Percentiles rank a stretch among this genome's conserved stretches.
phyloP scores from a whole-genome alignment of 1,139 yeast species.

The Oligophagozyma castellii region DNA sequence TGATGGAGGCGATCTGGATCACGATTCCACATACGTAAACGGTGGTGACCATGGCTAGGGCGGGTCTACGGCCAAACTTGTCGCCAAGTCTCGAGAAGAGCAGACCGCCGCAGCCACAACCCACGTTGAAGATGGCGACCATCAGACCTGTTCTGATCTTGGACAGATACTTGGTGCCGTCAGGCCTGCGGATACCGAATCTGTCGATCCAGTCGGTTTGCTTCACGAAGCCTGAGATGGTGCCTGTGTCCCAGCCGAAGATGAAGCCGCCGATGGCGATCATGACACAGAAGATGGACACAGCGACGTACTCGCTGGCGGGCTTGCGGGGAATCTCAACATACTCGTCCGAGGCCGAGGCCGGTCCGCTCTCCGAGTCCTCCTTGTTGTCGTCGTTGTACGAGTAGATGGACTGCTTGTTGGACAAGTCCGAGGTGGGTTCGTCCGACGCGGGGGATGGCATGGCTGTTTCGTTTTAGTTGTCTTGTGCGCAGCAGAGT shows the following conservation, averaged over 20 bases:
- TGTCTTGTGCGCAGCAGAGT: no score
- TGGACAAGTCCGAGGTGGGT: neutral
- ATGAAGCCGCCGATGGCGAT: conserved; percentile 55
- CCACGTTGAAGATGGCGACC: conserved; percentile 51
- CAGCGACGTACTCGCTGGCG: conserved; percentile 29
- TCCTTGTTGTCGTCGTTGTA: no score
- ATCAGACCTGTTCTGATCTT: conserved; percentile 45
- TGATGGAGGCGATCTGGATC: conserved; percentile 3
- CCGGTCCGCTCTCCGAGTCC: no score
- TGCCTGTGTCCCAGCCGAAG: conserved; percentile 64
- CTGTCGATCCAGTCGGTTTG: conserved; percentile 34
- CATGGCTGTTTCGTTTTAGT: neutral
- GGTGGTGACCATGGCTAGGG: conserved; percentile 38
- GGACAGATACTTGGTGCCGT: conserved; percentile 28
- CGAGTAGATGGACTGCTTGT: no score
- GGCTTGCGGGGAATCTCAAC: conserved; percentile 31
- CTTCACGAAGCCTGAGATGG: conserved; percentile 60
- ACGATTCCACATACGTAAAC: conserved; percentile 46
- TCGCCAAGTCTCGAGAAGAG: conserved; percentile 41
- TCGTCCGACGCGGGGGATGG: neutral
- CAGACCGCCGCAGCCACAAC: conserved; percentile 52
- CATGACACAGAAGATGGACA: conserved; percentile 25
- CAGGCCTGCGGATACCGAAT: conserved; percentile 37
- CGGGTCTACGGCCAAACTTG: conserved; percentile 45
- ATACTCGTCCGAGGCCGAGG: conserved; percentile 1